Evolutionary conservation across 148 eudicot genomes (phyloP), one percentile per base, ranked within the genome.

Genomic region (Hydrangea macrophylla): DNA sequence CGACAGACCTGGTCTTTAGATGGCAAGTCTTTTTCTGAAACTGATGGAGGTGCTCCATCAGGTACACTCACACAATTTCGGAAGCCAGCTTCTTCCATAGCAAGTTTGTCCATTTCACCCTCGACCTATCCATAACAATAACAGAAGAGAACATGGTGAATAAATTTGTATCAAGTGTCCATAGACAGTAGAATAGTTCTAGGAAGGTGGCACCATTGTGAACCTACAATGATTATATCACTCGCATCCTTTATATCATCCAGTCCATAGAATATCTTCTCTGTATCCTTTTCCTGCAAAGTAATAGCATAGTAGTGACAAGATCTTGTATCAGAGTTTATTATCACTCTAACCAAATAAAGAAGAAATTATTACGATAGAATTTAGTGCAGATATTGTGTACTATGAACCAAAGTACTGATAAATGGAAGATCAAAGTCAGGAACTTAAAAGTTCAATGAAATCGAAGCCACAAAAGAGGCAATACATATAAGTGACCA

Each of bases 21-120:
- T 70, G 98, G 98, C 69, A 94, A 55, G n/a, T 76, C 88, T 73
- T 88, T 90, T 26, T 27, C 7, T 8, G 97, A 94, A 70, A 88
- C 87, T 78, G 70, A 53, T 64, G 89, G 53, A 58, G 98, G 98
- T 20, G 98, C 98, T 51, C 98, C 98, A 85, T 94, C 92, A 67
- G 98, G 98, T 64, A 94, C 98, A 78, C 96, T 88, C 40, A 94
- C 96, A 70, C 98, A 93, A 68, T 94, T 94, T 44, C 71, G 74
- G 72, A 88, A 88, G 53, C 98, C 98, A 73, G 97, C 98, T 77
- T 94, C 98, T 81, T 90, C 97, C 97, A 94, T 90, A 26, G 98
- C 83, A 75, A 94, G 98, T 70, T 94, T 94, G 74, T 94, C 98
- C 54, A 94, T 90, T 83, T 94, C 98, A 64, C 98, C 98, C 80